A percentile compares a stretch with the other conserved stretches of the same genome.
Conservation (phyloP, 139 green algal genomes). For the Closterium sp. region DNA sequence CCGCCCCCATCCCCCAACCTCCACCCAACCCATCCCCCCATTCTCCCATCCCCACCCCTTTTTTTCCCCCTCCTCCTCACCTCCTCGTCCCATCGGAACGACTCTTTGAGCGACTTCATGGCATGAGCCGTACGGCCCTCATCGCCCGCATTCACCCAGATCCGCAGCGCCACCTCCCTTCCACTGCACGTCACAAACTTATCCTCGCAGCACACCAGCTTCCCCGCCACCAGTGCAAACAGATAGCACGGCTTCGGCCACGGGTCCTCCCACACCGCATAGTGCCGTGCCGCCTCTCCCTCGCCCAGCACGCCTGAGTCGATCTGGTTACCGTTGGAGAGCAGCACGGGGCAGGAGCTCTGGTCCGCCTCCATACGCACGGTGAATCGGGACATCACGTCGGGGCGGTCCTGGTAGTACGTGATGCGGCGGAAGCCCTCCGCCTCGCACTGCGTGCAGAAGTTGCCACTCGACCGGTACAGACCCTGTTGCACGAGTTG, state of each 20-base stretch:
- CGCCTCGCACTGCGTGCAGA: conserved; percentile 97
- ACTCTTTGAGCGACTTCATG: conserved; percentile 86
- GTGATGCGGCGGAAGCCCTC: conserved; percentile 98
- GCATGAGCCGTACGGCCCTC: conserved; percentile 74
- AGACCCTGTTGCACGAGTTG: conserved; percentile 63
- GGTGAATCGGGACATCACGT: conserved; percentile 78
- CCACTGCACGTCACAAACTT: conserved; percentile 79
- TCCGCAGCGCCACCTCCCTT: conserved; percentile 78
- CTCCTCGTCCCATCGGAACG: conserved; percentile 94
- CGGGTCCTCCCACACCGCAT: conserved; percentile 86
- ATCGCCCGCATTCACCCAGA: conserved; percentile 79
- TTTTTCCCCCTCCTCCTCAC: background rate
- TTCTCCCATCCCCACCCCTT: no score
- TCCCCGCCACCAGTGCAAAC: conserved; percentile 95
- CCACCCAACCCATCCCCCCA: no score
- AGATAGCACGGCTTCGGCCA: conserved; percentile 97
- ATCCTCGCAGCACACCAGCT: conserved; percentile 77
- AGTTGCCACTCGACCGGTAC: conserved; percentile 94
- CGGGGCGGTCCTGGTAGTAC: conserved; percentile 86
- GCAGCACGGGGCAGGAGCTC: conserved; percentile 88
- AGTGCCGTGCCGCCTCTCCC: conserved; percentile 51
- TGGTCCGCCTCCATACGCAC: conserved; percentile 88
- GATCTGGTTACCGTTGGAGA: conserved; percentile 96
- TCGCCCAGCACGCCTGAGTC: conserved; percentile 70
- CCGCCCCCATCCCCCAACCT: no score